phyloP scores from a whole-genome alignment of 257 asterid species.

The Henckelia pumila region DNA sequence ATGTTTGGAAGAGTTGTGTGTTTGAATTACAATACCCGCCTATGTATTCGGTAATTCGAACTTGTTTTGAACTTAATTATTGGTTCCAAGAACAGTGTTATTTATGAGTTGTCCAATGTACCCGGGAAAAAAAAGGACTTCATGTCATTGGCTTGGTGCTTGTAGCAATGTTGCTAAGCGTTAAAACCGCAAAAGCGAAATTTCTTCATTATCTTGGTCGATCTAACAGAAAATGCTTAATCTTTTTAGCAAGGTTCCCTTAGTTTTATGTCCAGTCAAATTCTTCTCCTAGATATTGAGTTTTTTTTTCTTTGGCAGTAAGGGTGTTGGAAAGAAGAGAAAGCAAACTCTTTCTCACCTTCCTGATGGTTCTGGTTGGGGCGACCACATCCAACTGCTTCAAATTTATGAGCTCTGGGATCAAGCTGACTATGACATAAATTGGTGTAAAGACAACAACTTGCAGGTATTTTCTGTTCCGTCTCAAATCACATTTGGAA shows the following conservation, averaged over 20 bases:
- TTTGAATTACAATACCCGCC: neutral
- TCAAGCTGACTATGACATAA: conserved; percentile 52
- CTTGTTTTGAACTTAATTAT: neutral
- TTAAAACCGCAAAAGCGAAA: too few relatives aligned
- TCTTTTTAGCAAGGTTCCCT: too few relatives aligned
- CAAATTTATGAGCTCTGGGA: conserved; percentile 92
- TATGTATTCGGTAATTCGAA: neutral
- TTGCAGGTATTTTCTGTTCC: conserved; percentile 54
- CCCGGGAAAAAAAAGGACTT: too few relatives aligned
- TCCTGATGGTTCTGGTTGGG: conserved; percentile 93
- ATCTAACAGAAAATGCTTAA: too few relatives aligned
- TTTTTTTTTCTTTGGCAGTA: conserved; percentile 38
- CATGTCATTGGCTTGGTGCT: too few relatives aligned
- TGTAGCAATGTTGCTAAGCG: too few relatives aligned
- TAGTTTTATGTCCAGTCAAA: too few relatives aligned
- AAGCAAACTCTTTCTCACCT: conserved; percentile 72
- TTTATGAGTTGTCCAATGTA: too few relatives aligned
- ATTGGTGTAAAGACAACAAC: conserved; percentile 88
- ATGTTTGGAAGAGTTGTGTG: conserved; percentile 1
- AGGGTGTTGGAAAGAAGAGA: conserved; percentile 65
- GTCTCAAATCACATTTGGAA: neutral
- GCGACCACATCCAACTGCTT: conserved; percentile 93
- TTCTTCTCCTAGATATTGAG: too few relatives aligned
- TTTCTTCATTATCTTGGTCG: too few relatives aligned
- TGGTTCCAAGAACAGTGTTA: neutral